A percentile compares a stretch with the other conserved stretches of the same genome.
These are phyloP conservation scores for Imleria badia DNA, from an alignment of 768 basidiomycete species.

Conservation along the genomic window DNA sequence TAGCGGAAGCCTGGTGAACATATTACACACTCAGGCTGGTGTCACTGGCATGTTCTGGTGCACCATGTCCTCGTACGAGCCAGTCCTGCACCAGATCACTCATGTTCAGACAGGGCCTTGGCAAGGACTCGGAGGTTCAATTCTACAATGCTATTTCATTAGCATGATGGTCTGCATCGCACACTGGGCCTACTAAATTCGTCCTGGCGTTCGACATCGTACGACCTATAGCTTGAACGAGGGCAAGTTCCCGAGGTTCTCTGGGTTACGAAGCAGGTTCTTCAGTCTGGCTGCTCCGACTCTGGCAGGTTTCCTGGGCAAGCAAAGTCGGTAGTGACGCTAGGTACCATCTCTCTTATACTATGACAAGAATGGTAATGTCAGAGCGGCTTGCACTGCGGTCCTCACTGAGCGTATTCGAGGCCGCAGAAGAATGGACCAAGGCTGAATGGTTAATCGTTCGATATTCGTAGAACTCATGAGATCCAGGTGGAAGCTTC, in stretches of 20 bases:
- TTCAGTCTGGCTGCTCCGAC: not conserved
- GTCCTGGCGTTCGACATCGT: too few relatives aligned
- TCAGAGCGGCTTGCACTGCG: slow-evolving; percentile 42
- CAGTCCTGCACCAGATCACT: too few relatives aligned
- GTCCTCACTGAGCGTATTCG: slow-evolving; percentile 32
- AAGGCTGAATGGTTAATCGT: slow-evolving; percentile 19
- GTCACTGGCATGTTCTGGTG: too few relatives aligned
- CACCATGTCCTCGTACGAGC: too few relatives aligned
- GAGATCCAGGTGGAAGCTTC: slow-evolving; percentile 26
- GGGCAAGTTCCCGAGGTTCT: slow-evolving; percentile 7
- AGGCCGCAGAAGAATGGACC: slow-evolving; percentile 28
- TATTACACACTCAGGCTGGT: too few relatives aligned
- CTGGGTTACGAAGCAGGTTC: slow-evolving; percentile 5
- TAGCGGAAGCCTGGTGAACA: too few relatives aligned
- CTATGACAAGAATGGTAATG: slow-evolving; percentile 38
- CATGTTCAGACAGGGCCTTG: too few relatives aligned
- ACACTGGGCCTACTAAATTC: too few relatives aligned
- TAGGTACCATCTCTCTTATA: slow-evolving; percentile 44
- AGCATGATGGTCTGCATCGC: too few relatives aligned
- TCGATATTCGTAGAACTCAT: not conserved
- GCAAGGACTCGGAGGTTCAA: too few relatives aligned
- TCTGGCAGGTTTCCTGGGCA: slow-evolving; percentile 42
- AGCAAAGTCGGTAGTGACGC: slow-evolving; percentile 34
- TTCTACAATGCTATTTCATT: too few relatives aligned
- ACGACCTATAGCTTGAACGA: not conserved